Evolutionary conservation across 2,329 filamentous ascomycete species (phyloP).

Genomic region (Plenodomus tracheiphilus): DNA sequence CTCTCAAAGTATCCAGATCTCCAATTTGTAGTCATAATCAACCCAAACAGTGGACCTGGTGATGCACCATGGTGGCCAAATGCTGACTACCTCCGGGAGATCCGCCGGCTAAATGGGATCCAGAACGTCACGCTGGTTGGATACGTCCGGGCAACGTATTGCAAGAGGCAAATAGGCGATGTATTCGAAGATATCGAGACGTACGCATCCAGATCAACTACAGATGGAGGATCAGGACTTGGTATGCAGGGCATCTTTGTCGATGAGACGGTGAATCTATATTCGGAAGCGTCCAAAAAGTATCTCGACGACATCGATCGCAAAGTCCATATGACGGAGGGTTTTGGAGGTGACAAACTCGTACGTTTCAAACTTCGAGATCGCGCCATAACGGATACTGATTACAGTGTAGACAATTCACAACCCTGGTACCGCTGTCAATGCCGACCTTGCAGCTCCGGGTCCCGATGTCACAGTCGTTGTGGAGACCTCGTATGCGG

Average conservation of each 20-base stretch:
- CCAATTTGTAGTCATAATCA: conserved; percentile 57
- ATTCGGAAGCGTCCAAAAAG: conserved; percentile 12
- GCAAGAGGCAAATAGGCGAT: conserved; percentile 25
- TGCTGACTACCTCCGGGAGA: conserved; percentile 51
- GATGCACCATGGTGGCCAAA: conserved; percentile 49
- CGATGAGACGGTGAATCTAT: conserved; percentile 52
- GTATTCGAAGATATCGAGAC: conserved; percentile 47
- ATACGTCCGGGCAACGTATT: conserved; percentile 56
- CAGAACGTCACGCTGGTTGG: conserved; percentile 55
- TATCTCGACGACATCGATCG: conserved; percentile 26
- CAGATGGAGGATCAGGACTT: conserved; percentile 31
- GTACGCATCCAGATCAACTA: conserved; percentile 49
- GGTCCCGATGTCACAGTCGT: conserved; percentile 33
- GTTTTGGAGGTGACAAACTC: conserved; percentile 10
- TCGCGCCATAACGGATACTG: neutral
- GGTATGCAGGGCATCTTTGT: conserved; percentile 56
- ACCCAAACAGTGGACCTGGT: conserved; percentile 54
- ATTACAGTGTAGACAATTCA: conserved; percentile 25
- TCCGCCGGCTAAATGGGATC: conserved; percentile 45
- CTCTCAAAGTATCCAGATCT: conserved; percentile 39
- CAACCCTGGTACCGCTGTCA: conserved; percentile 34
- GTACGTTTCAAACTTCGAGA: conserved; percentile 5
- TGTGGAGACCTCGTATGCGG: conserved; percentile 24
- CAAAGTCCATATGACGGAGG: conserved; percentile 10
- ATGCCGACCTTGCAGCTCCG: conserved; percentile 19